Conservation (phyloP, 495 filamentous ascomycete genomes). For the Aspergillus bridgeri region DNA sequence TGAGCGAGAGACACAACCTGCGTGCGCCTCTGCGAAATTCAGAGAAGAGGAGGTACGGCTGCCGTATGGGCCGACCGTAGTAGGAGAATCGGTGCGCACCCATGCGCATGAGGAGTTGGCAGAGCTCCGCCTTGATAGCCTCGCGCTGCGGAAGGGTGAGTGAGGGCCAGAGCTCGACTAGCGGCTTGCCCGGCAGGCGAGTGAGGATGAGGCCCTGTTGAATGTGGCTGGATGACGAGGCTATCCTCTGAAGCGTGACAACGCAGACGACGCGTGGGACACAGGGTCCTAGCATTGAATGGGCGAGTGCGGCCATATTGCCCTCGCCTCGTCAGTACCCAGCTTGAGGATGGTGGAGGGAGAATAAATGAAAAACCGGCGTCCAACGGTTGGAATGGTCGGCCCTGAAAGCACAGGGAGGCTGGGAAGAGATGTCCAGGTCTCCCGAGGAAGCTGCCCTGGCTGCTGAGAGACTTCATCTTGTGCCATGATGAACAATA, state of each 20-base stretch:
- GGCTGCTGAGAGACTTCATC: constrained; percentile 10
- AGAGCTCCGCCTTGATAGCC: constrained; percentile 13
- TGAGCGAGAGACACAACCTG: constrained; percentile 11
- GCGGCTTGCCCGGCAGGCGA: constrained; percentile 11
- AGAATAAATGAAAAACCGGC: constrained; percentile 11
- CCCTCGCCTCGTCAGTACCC: constrained; percentile 11
- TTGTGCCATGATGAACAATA: constrained; percentile 1
- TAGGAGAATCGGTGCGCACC: constrained; percentile 12
- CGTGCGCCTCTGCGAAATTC: constrained; percentile 10
- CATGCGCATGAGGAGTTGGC: constrained; percentile 10
- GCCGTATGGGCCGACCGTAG: constrained; percentile 12
- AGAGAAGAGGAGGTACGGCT: constrained; percentile 15
- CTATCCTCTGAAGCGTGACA: constrained; percentile 5
- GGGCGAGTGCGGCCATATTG: constrained; percentile 10
- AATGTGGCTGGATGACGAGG: constrained; percentile 5
- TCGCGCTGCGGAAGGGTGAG: constrained; percentile 13
- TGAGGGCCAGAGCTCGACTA: constrained; percentile 15
- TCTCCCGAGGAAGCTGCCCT: constrained; percentile 13
- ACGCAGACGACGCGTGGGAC: constrained; percentile 12
- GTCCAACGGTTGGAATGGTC: constrained; percentile 11
- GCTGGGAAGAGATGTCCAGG: constrained; percentile 9
- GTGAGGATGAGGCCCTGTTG: constrained; percentile 15
- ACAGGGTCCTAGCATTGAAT: constrained; percentile 13
- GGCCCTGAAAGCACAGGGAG: constrained; percentile 9
- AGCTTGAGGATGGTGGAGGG: constrained; percentile 12